These are phyloP conservation scores for Boletus smithii DNA, from an alignment of 1,284 basidiomycete species.

Conservation along the genomic window DNA sequence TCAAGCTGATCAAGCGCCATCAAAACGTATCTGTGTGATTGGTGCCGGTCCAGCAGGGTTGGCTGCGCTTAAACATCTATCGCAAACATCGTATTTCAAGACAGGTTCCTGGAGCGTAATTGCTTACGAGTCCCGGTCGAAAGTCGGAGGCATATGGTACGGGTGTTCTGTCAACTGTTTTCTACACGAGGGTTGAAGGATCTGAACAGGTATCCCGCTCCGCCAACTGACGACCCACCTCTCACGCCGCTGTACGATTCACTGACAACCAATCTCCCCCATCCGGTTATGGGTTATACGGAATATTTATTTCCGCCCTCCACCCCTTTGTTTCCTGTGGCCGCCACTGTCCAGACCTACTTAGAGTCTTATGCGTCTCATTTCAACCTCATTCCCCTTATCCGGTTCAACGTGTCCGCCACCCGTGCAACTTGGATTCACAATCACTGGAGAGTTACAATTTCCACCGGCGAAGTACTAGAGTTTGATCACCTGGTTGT, in stretches of 20 bases:
- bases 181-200: neutral
- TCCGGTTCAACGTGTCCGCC: slow-evolving; percentile 54
- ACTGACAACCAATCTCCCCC: slow-evolving; percentile 71
- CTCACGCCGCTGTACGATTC: slow-evolving; percentile 71
- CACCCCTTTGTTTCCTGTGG: slow-evolving; percentile 64
- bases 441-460: slow-evolving; percentile 47
- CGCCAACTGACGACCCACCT: slow-evolving; percentile 50
- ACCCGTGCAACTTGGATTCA: slow-evolving; percentile 41
- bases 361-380: slow-evolving; percentile 55
- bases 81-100: slow-evolving; percentile 55
- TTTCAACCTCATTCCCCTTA: slow-evolving; percentile 54
- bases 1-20: slow-evolving; percentile 1
- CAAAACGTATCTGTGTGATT: slow-evolving; percentile 58
- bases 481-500: slow-evolving; percentile 62
- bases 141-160: slow-evolving; percentile 73
- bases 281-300: slow-evolving; percentile 67
- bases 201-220: slow-evolving; percentile 52
- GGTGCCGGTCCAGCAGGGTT: slow-evolving; percentile 69
- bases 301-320: slow-evolving; percentile 63
- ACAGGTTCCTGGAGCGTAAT: slow-evolving; percentile 53
- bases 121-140: slow-evolving; percentile 60
- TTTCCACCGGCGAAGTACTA: slow-evolving; percentile 37
- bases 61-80: slow-evolving; percentile 59
- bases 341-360: slow-evolving; percentile 56
- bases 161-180: slow-evolving; percentile 11